Base-by-base conservation (phyloP, 768 basidiomycete genomes). In the Phaffia australis region DNA sequence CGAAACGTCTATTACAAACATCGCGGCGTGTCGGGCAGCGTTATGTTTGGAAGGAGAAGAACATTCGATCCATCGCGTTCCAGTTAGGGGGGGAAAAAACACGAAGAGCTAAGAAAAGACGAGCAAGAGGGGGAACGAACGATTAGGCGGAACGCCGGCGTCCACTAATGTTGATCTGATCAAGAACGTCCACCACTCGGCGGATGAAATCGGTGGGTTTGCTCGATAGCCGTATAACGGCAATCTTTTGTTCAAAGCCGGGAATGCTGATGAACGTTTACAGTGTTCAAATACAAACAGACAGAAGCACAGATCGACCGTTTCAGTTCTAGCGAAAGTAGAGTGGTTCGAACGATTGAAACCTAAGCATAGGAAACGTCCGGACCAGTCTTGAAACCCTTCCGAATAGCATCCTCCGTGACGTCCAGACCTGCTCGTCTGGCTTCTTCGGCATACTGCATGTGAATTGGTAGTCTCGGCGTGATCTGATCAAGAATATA, bases 401-500 rank as follows among this genome's bases (percentile, higher is more conserved):
- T n/a, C 14, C 64, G 57, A 6, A 65, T 42, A 25, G 47, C 64
- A 15, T 48, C 64, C 19, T 56, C 57, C 16, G 57, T 32, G 46
- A 65, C 66, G 21, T 16, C 14, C 14, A 67, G 60, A 15, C 66
- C 66, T 18, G 55, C 52, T 23, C 27, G 23, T 23, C 57, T 52
- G 21, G 66, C 66, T 47, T 67, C 66, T 11, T 67, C 60, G 25
- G 60, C 66, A 30, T 67, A 67, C 56, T 67, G 66, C 8, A 19
- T 9, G n/a, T 67, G 60, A 8, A 67, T 67, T 3, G 60, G 60
- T 25, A 56, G 52, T 1, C 66, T 54, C 18, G 66, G 66, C 3
- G 66, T 67, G 55, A 67, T 67, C 66, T 67, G 58, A 42, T 30
- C 11, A 49, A 49, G 15, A 14, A 46, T 47, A 9, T 2, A 6